Conservation (phyloP, 2,329 filamentous ascomycete species). For the Conoideocrella luteorostrata region DNA sequence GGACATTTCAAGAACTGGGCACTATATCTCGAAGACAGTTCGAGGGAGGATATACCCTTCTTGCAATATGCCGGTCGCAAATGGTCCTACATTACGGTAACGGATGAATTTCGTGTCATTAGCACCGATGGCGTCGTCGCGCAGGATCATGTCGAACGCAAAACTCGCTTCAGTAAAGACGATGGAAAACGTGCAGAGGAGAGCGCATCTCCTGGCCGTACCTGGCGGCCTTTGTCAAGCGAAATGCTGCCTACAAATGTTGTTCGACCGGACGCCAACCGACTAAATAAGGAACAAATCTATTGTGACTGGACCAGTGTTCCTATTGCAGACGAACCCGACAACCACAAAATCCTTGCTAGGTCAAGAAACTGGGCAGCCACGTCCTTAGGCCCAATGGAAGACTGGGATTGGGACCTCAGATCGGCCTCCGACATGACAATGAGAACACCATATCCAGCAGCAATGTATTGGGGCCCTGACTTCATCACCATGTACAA, state of each 20-base stretch:
- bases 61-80: conserved; percentile 8
- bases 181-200: background rate
- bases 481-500: conserved; percentile 61
- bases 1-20: conserved; percentile 7
- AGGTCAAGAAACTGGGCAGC: conserved; percentile 38
- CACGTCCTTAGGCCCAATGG: conserved; percentile 41
- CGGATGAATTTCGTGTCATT: conserved; percentile 3
- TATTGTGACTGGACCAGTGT: conserved; percentile 9
- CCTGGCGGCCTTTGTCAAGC: background rate
- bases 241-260: conserved; percentile 5
- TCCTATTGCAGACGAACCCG: conserved; percentile 5
- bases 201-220: background rate
- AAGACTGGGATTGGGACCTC: conserved; percentile 39
- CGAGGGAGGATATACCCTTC: conserved; percentile 3
- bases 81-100: conserved; percentile 7
- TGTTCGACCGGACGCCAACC: conserved; percentile 18
- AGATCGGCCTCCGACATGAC: conserved; percentile 38
- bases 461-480: conserved; percentile 58
- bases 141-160: conserved; percentile 10
- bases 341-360: conserved; percentile 27
- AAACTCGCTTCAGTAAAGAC: background rate
- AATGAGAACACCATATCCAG: conserved; percentile 49
- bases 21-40: background rate
- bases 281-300: conserved; percentile 15
- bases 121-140: conserved; percentile 16